Evolutionary conservation across 1,139 yeast species (phyloP), one percentile per base, ranked within the genome.

Genomic region (Geotrichum aggregatum): DNA sequence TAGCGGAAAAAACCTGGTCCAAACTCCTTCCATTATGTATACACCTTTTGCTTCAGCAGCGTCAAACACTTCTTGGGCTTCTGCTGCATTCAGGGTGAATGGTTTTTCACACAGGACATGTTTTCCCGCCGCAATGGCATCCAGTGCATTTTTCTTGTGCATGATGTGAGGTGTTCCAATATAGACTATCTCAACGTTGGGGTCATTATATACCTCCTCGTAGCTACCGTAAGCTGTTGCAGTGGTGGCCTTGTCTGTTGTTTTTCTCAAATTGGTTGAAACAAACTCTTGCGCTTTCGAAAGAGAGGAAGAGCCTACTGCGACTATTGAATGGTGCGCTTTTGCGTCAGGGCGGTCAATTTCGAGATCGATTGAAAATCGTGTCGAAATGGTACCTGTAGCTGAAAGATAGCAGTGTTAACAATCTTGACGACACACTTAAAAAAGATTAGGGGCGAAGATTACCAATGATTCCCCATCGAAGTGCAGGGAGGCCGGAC

Each of bases 41-140:
- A 75, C 69, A 1, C 71, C 67, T 61, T 76, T 73, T 48, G 66
- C 60, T 57, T 69, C 68, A 11, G 85, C 86, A 48, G 75, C 70
- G 2, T 65, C 71, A 46, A 75, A 66, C 16, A 81, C 62, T 42
- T 72, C 75, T 30, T 68, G 62, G 8, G 80, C 72, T 51, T 81
- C 83, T 34, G 65, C 65, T 2, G 68, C 68, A 57, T 79, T 82
- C 47, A 82, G 73, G 1, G 84, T 76, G 58, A 80, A 71, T 1
- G 86, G 83, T 65, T 82, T 82, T 61, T 82, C 87, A 61, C 83
- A 77, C 50, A 82, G 69, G 28, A 80, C 82, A 63, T 80, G 79
- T 61, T 77, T 77, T n/a, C 77, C 80, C 40, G 77, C 72, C 18
- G 71, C 66, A 57, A 82, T 69, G n/a, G 83, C 81, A 41, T 68